phyloP scores from a whole-genome alignment of 495 filamentous ascomycete genomes.

The Penicillium psychrofluorescens region DNA sequence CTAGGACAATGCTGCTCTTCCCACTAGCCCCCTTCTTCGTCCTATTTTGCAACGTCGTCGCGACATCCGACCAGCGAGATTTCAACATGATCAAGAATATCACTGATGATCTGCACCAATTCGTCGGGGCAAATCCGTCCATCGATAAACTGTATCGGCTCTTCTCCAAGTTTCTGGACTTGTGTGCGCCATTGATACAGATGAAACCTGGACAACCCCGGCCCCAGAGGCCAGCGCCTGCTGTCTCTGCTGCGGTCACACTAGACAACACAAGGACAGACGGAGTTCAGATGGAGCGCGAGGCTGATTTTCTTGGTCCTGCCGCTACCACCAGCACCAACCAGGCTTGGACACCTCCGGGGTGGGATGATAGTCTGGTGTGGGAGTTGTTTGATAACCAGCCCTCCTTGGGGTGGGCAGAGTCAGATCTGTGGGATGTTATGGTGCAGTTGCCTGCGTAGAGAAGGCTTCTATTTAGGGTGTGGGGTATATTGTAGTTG shows the following conservation, averaged over 20 bases:
- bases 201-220: neutral
- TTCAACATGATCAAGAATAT: slow-evolving; percentile 22
- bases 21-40: slow-evolving; percentile 26
- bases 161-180: slow-evolving; percentile 22
- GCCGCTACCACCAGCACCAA: neutral
- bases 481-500: slow-evolving; percentile 10
- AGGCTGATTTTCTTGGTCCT: slow-evolving; percentile 5
- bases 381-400: slow-evolving; percentile 27
- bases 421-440: slow-evolving; percentile 17
- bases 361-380: slow-evolving; percentile 25
- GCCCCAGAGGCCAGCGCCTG: neutral
- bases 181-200: slow-evolving; percentile 17
- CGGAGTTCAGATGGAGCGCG: neutral
- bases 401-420: slow-evolving; percentile 23
- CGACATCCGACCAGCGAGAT: slow-evolving; percentile 21
- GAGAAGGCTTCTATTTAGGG: too few relatives aligned
- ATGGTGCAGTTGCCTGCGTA: slow-evolving; percentile 8
- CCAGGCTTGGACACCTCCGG: neutral
- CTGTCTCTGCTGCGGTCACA: neutral
- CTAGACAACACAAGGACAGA: neutral
- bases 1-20: slow-evolving; percentile 25
- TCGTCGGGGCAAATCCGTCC: slow-evolving; percentile 14
- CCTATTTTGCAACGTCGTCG: slow-evolving; percentile 27
- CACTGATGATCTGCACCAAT: slow-evolving; percentile 19
- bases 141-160: slow-evolving; percentile 21